Conservation (phyloP, 2,329 filamentous ascomycete genomes). For the Sordariomycetes sp. region DNA sequence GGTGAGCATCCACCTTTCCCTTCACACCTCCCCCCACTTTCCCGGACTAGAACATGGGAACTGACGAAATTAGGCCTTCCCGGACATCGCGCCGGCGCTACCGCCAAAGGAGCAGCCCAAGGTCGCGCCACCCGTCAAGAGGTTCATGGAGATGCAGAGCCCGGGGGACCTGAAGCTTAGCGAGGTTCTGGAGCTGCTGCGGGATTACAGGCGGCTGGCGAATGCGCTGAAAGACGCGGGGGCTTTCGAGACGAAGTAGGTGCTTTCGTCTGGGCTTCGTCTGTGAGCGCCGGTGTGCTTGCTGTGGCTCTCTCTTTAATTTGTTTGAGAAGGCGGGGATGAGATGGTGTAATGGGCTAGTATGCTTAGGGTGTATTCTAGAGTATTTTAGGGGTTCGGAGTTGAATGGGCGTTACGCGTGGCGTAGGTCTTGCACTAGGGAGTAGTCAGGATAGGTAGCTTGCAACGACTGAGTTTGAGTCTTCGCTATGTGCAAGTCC, state of each 20-base stretch:
- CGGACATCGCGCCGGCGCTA: conserved; percentile 43
- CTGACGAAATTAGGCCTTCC: conserved; percentile 37
- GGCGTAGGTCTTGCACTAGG: no score
- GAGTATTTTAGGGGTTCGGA: no score
- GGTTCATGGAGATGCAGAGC: conserved; percentile 63
- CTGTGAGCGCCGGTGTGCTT: background rate
- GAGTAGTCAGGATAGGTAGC: no score
- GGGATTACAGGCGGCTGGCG: conserved; percentile 66
- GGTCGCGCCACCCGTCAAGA: conserved; percentile 56
- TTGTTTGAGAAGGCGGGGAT: background rate
- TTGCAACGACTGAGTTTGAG: no score
- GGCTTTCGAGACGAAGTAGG: conserved; percentile 35
- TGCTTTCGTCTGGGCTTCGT: background rate
- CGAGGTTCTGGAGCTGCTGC: conserved; percentile 62
- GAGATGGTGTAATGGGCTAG: no score
- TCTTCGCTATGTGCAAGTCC: no score
- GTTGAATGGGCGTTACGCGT: no score
- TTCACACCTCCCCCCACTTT: background rate
- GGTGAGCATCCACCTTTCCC: conserved; percentile 27
- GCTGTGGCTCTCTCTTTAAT: background rate
- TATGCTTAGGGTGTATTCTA: no score
- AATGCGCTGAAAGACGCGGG: conserved; percentile 51
- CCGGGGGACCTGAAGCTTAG: conserved; percentile 59
- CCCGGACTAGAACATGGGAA: background rate
- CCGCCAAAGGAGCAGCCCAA: conserved; percentile 44